Evolutionary conservation across 1,139 yeast species (phyloP), one percentile per base, ranked within the genome.

Genomic region (Taphrina confusa): DNA sequence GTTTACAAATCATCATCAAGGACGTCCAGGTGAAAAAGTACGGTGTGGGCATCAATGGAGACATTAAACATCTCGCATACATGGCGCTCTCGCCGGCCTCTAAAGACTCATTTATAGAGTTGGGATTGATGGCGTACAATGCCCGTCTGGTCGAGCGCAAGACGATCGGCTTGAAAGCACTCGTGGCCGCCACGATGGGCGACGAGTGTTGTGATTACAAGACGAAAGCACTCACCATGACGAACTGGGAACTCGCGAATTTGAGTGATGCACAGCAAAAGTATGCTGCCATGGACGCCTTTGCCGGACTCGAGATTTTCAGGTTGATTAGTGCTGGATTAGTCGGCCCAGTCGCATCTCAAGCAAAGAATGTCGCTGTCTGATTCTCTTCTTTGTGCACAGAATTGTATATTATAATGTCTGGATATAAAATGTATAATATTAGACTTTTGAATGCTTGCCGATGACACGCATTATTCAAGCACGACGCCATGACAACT

Each of bases 211-310:
- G 36, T 5, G 14, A 34, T 2, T 42, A 40, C 51, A 54, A 54
- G 45, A 54, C 58, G 12, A 42, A 54, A 30, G 18, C 23, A 23
- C 20, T 54, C 11, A 54, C 58, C 33, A 54, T 54, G 58, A 54
- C 44, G 9, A 44, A 54, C 20, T 54, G 58, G 58, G 58, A 54
- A 22, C 12, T 33, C 25, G 20, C 25, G 6, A 9, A 44, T 12
- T 25, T 54, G 14, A 23, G n/a, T 8, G 18, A 27, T 1, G 58
- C 47, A 12, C 51, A 54, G 20, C 25, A 33, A 8, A 34, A 16
- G 23, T 54, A 54, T 44, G 58, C 58, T 16, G 44, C 58, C 14
- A 54, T 54, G 58, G 58, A 54, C 25, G 58, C 58, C 8, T 25
- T 44, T 33, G 52, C 52, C 20, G 52, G 36, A 9, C 25, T 47